Percentiles rank a stretch among this genome's conserved stretches.
These are phyloP conservation scores for Yarrowia sp. DNA, from an alignment of 805 yeast genomes.

Conservation along the genomic window DNA sequence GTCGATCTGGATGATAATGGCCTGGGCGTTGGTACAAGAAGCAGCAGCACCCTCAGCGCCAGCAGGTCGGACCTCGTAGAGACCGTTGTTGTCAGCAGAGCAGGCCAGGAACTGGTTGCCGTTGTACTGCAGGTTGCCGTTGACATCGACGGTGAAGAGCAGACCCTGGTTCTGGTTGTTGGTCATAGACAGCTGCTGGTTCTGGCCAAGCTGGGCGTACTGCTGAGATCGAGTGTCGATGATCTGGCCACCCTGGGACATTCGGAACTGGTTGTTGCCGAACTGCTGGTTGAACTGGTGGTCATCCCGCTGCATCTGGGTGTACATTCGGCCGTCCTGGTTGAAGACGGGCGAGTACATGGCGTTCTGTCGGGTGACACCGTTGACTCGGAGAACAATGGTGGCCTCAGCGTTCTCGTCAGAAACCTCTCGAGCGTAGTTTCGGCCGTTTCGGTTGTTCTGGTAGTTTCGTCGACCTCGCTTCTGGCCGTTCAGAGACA, in stretches of 20 bases:
- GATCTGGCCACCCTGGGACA: conserved; percentile 6
- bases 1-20: conserved; percentile 6
- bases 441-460: not conserved
- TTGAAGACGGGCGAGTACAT: conserved; percentile 9
- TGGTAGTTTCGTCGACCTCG: not conserved
- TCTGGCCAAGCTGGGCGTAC: conserved; percentile 2
- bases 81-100: not conserved
- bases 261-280: not conserved
- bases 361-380: not conserved
- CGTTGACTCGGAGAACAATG: conserved; percentile 10
- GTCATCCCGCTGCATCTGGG: not conserved
- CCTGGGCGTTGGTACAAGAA: not conserved
- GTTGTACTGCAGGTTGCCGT: conserved; percentile 16
- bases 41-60: conserved; percentile 17
- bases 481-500: conserved; percentile 11
- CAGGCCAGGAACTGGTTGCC: conserved; percentile 12
- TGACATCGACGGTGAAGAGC: not conserved
- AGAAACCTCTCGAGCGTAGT: not conserved
- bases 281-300: not conserved
- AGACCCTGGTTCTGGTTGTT: conserved; percentile 15
- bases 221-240: not conserved
- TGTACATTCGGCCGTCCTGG: conserved; percentile 17
- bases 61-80: conserved; percentile 15
- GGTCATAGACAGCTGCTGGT: conserved; percentile 8
- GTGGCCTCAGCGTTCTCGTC: not conserved